Percentiles rank a stretch among this genome's conserved stretches.
These are phyloP conservation scores for Talaromyces thailandensis DNA, from an alignment of 495 filamentous ascomycete genomes.

Conservation along the genomic window DNA sequence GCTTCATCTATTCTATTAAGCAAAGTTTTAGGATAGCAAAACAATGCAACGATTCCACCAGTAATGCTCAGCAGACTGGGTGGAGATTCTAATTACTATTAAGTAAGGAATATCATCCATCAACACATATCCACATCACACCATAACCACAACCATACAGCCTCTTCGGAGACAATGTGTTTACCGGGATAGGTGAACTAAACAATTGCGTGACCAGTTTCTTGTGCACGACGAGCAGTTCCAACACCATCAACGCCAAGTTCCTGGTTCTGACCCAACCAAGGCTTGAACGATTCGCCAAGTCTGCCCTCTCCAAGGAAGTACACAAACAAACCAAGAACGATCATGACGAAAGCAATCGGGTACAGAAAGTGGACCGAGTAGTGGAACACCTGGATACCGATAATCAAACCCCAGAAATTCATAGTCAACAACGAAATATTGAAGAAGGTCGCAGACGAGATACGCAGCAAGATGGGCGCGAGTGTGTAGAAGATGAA, in stretches of 20 bases:
- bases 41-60: background rate
- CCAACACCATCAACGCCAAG: slow-evolving; percentile 71
- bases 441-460: slow-evolving; percentile 91
- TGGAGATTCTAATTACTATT: background rate
- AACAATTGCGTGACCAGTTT: slow-evolving; percentile 4
- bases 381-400: slow-evolving; percentile 75
- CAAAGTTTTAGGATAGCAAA: background rate
- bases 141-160: background rate
- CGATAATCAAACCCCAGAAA: slow-evolving; percentile 95
- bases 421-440: slow-evolving; percentile 92
- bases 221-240: slow-evolving; percentile 55
- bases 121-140: background rate
- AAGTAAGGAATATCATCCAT: background rate
- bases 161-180: background rate
- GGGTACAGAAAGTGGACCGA: slow-evolving; percentile 85
- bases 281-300: slow-evolving; percentile 88
- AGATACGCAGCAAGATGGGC: slow-evolving; percentile 79
- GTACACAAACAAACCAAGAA: slow-evolving; percentile 73
- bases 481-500: slow-evolving; percentile 79
- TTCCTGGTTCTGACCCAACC: slow-evolving; percentile 82
- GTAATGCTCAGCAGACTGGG: background rate
- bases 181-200: background rate
- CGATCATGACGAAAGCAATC: slow-evolving; percentile 86
- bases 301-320: slow-evolving; percentile 64
- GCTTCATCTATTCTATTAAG: background rate